Evolutionary conservation across 306 rosid genomes (phyloP).

Genomic region (Canavalia ensiformis): DNA sequence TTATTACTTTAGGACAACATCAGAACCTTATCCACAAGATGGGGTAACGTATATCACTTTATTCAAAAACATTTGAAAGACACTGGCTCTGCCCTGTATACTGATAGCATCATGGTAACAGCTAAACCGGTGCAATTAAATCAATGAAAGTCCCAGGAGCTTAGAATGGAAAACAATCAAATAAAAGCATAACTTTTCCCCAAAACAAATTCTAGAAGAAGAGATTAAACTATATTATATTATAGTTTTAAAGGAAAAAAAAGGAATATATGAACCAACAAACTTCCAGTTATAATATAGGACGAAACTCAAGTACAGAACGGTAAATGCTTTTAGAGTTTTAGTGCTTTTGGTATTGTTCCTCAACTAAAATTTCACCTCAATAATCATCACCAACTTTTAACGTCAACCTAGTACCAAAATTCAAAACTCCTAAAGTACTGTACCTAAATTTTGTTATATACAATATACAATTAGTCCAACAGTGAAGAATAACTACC

Average conservation of each 20-base stretch:
- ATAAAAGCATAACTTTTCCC: not conserved
- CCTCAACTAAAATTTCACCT: no score
- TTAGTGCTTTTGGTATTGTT: no score
- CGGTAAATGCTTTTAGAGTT: not conserved
- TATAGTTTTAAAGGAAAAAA: not conserved
- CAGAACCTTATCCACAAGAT: not conserved
- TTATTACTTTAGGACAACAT: not conserved
- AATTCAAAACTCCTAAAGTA: no score
- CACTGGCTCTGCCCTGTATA: not conserved
- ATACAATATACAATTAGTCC: not conserved
- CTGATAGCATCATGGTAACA: not conserved
- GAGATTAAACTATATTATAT: not conserved
- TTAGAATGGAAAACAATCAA: not conserved
- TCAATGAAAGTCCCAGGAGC: not conserved
- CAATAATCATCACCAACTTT: no score
- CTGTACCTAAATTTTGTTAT: no score
- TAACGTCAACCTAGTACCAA: no score
- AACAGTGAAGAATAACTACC: slow-evolving; percentile 51
- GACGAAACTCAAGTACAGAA: no score
- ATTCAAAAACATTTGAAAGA: not conserved
- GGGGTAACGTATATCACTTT: not conserved
- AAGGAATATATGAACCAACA: not conserved
- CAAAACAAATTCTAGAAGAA: no score
- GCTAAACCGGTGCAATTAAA: not conserved
- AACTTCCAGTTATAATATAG: no score